Evolutionary conservation across 1,284 basidiomycete genomes (phyloP).

Genomic region (Trichosporon sp.): DNA sequence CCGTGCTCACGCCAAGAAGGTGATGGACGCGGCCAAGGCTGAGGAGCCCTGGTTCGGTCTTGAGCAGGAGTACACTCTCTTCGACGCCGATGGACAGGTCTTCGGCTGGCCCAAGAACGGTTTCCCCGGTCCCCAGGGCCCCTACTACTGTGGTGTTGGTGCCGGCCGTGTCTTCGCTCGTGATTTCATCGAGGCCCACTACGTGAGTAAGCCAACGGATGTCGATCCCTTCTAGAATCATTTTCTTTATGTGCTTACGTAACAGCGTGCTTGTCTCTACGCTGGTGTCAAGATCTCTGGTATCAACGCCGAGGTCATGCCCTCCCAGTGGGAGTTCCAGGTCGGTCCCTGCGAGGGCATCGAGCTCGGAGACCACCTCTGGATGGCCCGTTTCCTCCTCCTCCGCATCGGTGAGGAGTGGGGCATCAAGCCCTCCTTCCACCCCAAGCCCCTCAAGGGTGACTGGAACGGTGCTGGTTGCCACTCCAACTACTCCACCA

Average conservation of each 20-base stretch:
- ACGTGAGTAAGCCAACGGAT: constrained; percentile 57
- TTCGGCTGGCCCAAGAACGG: constrained; percentile 98
- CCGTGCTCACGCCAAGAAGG: constrained; percentile 86
- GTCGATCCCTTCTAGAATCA: constrained; percentile 13
- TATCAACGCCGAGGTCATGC: constrained; percentile 99
- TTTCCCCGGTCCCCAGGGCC: constrained; percentile 99
- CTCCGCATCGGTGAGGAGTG: constrained; percentile 95
- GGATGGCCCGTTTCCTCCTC: constrained; percentile 94
- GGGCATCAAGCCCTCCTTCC: constrained; percentile 92
- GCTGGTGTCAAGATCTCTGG: constrained; percentile 97
- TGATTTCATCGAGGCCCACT: constrained; percentile 99
- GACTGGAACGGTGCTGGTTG: constrained; percentile 99
- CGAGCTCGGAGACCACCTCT: constrained; percentile 97
- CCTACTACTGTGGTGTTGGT: constrained; percentile 99
- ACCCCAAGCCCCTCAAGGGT: constrained; percentile 95
- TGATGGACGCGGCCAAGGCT: constrained; percentile 86
- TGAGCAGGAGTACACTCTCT: constrained; percentile 99
- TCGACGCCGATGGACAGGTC: constrained; percentile 87
- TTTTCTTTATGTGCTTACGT: constrained; percentile 18
- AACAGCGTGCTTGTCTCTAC: constrained; percentile 74
- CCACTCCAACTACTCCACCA: constrained; percentile 93
- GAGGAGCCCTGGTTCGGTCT: constrained; percentile 93
- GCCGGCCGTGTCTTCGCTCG: constrained; percentile 94
- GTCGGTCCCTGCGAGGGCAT: constrained; percentile 98
- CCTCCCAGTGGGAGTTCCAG: constrained; percentile 99